Base-by-base conservation (phyloP, 148 eudicot genomes). In the Polygonum maritimum region DNA sequence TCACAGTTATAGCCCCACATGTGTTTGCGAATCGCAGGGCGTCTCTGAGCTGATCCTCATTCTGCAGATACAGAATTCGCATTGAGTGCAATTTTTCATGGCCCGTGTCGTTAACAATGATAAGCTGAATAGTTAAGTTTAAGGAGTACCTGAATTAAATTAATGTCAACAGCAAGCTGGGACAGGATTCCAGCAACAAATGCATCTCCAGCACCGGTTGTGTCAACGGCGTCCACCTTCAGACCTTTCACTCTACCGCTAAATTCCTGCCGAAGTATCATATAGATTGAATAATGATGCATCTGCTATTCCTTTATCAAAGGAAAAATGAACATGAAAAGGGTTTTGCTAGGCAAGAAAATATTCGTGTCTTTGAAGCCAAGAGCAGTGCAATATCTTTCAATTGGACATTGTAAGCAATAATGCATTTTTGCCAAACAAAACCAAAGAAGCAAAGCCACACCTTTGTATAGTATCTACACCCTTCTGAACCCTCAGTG, bases 121-220 rank as follows among this genome's bases (percentile, higher is more conserved):
- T 51, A 1, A 15, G 5, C 55, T 14, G 55, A 16, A 3, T 4
- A 51, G 5, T 15, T 3, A 14, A 51, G 55, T 51, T 67, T 33
- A 72, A 35, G 54, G 36, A 3, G 73, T 85, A 95, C 98, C 98
- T 90, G 78, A 75, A 95, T 75, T 84, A 90, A 74, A 76, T 85
- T 84, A 71, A 82, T 84, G 84, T 95, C 92, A 77, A 84, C 77
- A 76, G 98, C 94, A 36, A 92, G 80, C 80, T 89, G 92, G 54
- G 90, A 82, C 35, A 96, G 81, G 19, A 89, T 78, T 78, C 97
- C 99, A 69, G 98, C 97, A 44, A 91, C 99, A 85, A 92, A 92
- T 76, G 98, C 97, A 86, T 96, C 99, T 21, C 99, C 99, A 6
- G 99, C 99, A 76, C 99, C 99, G 2, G 99, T 96, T 4, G 98